Base-by-base conservation (phyloP, 768 basidiomycete genomes). In the Russula griseocarnosa region DNA sequence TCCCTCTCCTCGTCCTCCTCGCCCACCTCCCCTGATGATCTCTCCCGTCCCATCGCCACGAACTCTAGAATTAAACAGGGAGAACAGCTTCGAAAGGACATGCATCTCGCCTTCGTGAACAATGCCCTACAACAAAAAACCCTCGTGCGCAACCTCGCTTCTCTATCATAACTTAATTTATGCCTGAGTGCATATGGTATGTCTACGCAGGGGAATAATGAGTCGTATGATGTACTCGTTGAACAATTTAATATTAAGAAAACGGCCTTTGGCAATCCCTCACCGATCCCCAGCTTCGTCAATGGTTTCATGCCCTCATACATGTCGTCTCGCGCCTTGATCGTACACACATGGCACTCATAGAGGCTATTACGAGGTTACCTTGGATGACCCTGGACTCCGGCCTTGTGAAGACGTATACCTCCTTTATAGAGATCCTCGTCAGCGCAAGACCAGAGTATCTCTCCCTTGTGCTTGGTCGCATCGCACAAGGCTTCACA, bases 271-370 rank as follows among this genome's bases (percentile, higher is more conserved):
- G 70, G 74, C 56, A 64, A 70, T 7, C 70, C 74, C 40, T 65
- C 75, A 34, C 73, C 81, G 40, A 70, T 79, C 55, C 70, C 58
- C 85, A 92, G 67, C 75, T 95, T 51, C 85, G 88, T 13, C 76
- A 86, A 6, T 94, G 91, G 90, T 81, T 99, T 36, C 79, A 86
- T 32, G 92, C 94, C 0, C 81, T 99, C 30, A 90, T 92, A 0
- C 92, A 98, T 70, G 91, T 94, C 64, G 92, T 98, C 60, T 95
- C 94, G 28, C 84, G 92, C 49, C 79, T 99, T 36, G 94, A 94
- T 69, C 85, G 85, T 54, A 79, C 82, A 11, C 95, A 98, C 72
- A 78, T 86, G 18, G 72, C 84, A 0, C 83, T 99, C 34, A 87
- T 98, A 42, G 85, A 94, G 66, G 92, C 94, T 18, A 84, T 98